Evolutionary conservation across 2,329 filamentous ascomycete genomes (phyloP).

Genomic region (Fusarium beomiforme): DNA sequence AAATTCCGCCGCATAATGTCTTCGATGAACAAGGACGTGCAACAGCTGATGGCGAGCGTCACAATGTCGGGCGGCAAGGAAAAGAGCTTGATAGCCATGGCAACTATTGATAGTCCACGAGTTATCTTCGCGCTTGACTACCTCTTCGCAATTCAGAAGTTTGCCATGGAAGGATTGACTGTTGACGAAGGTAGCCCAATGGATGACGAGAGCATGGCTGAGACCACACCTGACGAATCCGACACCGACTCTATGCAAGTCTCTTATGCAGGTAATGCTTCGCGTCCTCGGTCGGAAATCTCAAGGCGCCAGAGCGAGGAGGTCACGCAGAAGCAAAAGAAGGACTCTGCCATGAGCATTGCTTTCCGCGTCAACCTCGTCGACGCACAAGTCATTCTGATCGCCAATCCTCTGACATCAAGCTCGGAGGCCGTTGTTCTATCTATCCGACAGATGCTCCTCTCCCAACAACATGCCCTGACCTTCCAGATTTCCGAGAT

Average conservation of each 20-base stretch:
- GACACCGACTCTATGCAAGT: slow-evolving; percentile 68
- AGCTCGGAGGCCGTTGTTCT: slow-evolving; percentile 97
- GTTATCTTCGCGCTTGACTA: slow-evolving; percentile 98
- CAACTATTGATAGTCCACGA: slow-evolving; percentile 93
- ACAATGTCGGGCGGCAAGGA: slow-evolving; percentile 90
- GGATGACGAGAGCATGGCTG: slow-evolving; percentile 63
- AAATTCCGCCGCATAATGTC: slow-evolving; percentile 99
- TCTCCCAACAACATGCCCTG: slow-evolving; percentile 93
- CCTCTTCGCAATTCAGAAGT: slow-evolving; percentile 87
- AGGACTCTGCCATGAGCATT: slow-evolving; percentile 68
- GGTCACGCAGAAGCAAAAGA: slow-evolving; percentile 30
- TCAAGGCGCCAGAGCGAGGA: slow-evolving; percentile 41
- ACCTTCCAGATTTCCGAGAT: slow-evolving; percentile 94
- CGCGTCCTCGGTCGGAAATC: slow-evolving; percentile 45
- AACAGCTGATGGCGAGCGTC: slow-evolving; percentile 98
- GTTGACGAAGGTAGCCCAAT: slow-evolving; percentile 65
- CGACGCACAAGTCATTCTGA: slow-evolving; percentile 94
- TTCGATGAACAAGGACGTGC: slow-evolving; percentile 90
- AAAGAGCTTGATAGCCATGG: slow-evolving; percentile 84
- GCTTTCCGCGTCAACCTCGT: slow-evolving; percentile 94
- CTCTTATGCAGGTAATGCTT: slow-evolving; percentile 51
- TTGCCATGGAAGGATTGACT: slow-evolving; percentile 76
- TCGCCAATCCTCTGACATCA: slow-evolving; percentile 89
- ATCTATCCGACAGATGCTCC: slow-evolving; percentile 89
- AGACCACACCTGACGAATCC: slow-evolving; percentile 64